Conservation (phyloP, 805 yeast species). For the Metschnikowia anglica region DNA sequence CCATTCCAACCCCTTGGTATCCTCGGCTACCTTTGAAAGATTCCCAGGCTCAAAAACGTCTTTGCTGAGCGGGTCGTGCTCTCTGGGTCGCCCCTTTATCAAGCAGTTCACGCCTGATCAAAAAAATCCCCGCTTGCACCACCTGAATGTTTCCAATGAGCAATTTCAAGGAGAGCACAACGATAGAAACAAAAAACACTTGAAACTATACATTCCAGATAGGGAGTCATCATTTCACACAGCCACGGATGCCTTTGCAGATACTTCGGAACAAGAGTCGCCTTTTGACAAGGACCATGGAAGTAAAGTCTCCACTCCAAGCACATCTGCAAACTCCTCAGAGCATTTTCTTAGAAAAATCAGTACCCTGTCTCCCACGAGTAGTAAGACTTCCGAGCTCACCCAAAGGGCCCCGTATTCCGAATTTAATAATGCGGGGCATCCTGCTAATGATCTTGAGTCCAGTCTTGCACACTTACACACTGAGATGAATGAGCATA, state of each 20-base stretch:
- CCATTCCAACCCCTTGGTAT: background rate
- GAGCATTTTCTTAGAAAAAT: slow-evolving; percentile 5
- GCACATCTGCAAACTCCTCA: slow-evolving; percentile 14
- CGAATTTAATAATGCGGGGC: slow-evolving; percentile 1
- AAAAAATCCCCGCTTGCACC: slow-evolving; percentile 5
- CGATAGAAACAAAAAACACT: slow-evolving; percentile 17
- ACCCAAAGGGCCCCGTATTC: slow-evolving; percentile 15
- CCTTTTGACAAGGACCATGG: slow-evolving; percentile 5
- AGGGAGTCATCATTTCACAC: slow-evolving; percentile 8
- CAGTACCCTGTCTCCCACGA: slow-evolving; percentile 17
- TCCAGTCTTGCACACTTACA: slow-evolving; percentile 30
- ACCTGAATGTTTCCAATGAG: background rate
- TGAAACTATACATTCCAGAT: slow-evolving; percentile 15
- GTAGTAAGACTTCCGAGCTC: slow-evolving; percentile 17
- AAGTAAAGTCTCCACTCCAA: slow-evolving; percentile 7
- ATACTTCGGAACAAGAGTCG: background rate
- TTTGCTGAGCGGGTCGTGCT: background rate
- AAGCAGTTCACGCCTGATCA: slow-evolving; percentile 9
- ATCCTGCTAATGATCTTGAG: slow-evolving; percentile 19
- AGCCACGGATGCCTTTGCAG: slow-evolving; percentile 2
- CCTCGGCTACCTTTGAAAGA: background rate
- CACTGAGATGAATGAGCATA: slow-evolving; percentile 28
- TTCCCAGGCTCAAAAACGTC: slow-evolving; percentile 3
- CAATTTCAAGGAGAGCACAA: background rate
- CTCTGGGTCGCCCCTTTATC: slow-evolving; percentile 1